These are phyloP conservation scores for Blastobotrys persicus DNA, from an alignment of 1,139 yeast genomes.

Conservation along the genomic window DNA sequence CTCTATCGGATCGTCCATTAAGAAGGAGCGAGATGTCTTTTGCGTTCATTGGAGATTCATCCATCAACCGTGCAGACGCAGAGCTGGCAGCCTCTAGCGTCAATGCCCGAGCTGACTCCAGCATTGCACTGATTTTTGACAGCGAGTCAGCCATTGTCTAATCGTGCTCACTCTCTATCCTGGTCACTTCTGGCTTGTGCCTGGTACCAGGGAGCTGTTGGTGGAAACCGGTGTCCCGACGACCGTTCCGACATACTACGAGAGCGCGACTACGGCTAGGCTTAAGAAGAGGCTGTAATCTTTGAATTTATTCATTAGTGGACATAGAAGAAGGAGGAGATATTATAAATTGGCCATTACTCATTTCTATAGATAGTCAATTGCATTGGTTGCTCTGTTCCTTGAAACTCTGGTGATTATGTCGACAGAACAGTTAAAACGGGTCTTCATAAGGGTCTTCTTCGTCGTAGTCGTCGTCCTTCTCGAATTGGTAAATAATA, in stretches of 20 bases:
- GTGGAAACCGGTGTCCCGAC: too few species aligned
- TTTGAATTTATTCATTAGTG: too few species aligned
- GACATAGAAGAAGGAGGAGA: too few species aligned
- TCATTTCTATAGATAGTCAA: too few species aligned
- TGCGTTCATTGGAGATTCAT: slow-evolving; percentile 49
- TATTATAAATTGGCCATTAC: too few species aligned
- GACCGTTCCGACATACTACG: too few species aligned
- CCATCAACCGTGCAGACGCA: slow-evolving; percentile 58
- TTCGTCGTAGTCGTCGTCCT: slow-evolving; percentile 87
- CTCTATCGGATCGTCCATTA: slow-evolving; percentile 69
- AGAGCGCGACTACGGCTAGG: too few species aligned
- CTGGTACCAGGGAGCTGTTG: too few species aligned
- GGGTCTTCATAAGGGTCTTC: slow-evolving; percentile 98
- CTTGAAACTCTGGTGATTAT: too few species aligned
- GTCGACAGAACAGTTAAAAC: slow-evolving; percentile 43
- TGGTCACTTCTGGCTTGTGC: background rate
- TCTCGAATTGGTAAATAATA: slow-evolving; percentile 86
- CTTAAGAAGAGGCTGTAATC: too few species aligned
- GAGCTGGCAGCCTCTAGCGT: slow-evolving; percentile 81
- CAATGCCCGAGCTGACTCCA: slow-evolving; percentile 78
- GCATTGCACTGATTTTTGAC: slow-evolving; percentile 51
- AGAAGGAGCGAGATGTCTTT: slow-evolving; percentile 64
- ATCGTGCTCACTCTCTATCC: background rate
- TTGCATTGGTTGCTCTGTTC: too few species aligned
- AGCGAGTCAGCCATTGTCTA: slow-evolving; percentile 52